A percentile compares a stretch with the other conserved stretches of the same genome.
Evolutionary conservation across 148 eudicot genomes (phyloP).

Genomic region (Euryodendron excelsum): DNA sequence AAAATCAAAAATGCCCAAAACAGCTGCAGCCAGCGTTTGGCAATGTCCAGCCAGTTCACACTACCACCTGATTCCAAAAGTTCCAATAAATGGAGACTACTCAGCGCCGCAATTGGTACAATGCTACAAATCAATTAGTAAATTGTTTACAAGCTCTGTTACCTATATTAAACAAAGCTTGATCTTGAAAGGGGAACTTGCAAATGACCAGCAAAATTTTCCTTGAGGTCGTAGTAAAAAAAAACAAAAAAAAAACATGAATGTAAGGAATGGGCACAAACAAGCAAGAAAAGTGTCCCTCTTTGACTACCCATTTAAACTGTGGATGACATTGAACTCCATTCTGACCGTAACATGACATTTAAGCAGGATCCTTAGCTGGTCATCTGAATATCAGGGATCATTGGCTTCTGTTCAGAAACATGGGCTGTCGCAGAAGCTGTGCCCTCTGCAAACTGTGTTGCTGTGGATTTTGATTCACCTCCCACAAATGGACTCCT

Average conservation of each 20-base stretch:
- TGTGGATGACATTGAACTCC: neutral
- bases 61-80: neutral
- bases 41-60: neutral
- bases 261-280: neutral
- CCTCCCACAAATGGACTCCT: slow-evolving; percentile 45
- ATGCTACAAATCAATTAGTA: neutral
- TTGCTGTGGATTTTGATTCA: slow-evolving; percentile 36
- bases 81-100: too few species aligned
- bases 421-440: slow-evolving; percentile 28
- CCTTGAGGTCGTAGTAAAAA: neutral
- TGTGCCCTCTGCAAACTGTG: slow-evolving; percentile 36
- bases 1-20: neutral
- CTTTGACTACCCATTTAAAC: neutral
- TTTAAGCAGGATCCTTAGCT: slow-evolving; percentile 27
- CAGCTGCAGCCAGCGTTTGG: too few species aligned
- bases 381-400: slow-evolving; percentile 53
- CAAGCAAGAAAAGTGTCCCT: neutral
- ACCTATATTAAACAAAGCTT: neutral
- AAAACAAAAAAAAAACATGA: neutral
- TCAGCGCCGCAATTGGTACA: neutral
- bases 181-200: neutral
- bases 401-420: slow-evolving; percentile 43
- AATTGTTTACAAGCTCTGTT: neutral
- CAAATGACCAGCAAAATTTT: slow-evolving; percentile 5
- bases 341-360: neutral